Evolutionary conservation across 257 asterid genomes (phyloP), one percentile per base, ranked within the genome.

Genomic region (Oldenlandia corymbosa): DNA sequence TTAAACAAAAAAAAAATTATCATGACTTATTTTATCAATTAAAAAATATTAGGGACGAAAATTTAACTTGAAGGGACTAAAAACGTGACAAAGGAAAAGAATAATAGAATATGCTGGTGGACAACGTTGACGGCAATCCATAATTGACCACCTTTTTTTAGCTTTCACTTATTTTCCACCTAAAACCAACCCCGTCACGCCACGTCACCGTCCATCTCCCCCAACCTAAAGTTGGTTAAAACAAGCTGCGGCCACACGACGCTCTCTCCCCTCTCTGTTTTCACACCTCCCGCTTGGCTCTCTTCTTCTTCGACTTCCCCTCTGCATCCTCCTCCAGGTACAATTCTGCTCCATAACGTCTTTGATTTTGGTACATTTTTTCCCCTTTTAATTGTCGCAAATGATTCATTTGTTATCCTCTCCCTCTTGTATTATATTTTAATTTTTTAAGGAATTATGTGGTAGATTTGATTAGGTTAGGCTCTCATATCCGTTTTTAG

Each of bases 271-370:
- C 11, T 4, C 20, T 17, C 4, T 46, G 10, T 10, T 8, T 18
- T 3, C 2, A 1, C 30, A 17, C 4, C 28, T 57, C 24, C 28
- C 21, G 4, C 34, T 39, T 47, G 60, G 75, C 58, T 20, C 61
- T 7, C 37, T 32, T 32, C 37, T 32, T 32, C 53, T 36, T 24
- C 49, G 43, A 26, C 37, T 60, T 42, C 65, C 54, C 54, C 28
- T 68, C 72, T 60, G 73, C 70, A 65, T 39, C 58, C 64, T 65
- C 62, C 62, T 56, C 55, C 58, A 65, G 75, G 81, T 68, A 60
- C 7, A 28, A 26, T 50, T 59, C 51, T 34, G 0, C 23, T 32
- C 66, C 14, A 20, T 0, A 17, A 4, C 36, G 0, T 23, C 2
- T 2, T 12, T n/a, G 34, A 31, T 32, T 56, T 2, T 2, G 18